Conservation (phyloP, 495 filamentous ascomycete genomes). For the Apiosordaria backusii region DNA sequence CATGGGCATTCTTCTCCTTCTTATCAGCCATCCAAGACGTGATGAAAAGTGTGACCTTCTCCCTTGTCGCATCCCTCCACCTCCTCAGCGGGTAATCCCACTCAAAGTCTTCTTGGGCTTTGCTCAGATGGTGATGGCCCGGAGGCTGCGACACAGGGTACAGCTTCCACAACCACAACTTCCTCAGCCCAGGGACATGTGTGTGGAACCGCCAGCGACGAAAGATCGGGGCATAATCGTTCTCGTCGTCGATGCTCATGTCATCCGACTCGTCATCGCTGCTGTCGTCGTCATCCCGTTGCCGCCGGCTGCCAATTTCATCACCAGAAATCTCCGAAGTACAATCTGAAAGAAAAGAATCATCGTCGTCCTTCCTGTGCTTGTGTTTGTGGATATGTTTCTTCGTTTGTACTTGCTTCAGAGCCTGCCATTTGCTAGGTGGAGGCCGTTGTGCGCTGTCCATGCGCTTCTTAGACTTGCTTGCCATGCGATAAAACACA, state of each 20-base stretch:
- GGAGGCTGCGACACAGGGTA: constrained; percentile 2
- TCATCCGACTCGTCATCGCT: constrained; percentile 4
- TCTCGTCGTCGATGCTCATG: not conserved
- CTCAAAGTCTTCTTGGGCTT: not conserved
- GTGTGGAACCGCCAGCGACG: constrained; percentile 15
- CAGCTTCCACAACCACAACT: constrained; percentile 10
- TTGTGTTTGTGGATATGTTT: not conserved
- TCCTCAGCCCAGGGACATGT: constrained; percentile 9
- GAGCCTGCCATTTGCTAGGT: not conserved
- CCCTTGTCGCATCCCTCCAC: not conserved
- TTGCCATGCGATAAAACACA: constrained; percentile 11
- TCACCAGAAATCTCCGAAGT: constrained; percentile 12
- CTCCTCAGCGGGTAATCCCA: not conserved
- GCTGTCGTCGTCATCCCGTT: not conserved
- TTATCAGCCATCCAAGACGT: not conserved
- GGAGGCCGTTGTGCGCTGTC: not conserved
- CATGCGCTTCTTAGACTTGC: not conserved
- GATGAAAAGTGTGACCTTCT: not conserved
- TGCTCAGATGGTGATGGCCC: not conserved
- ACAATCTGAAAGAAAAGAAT: constrained; percentile 3
- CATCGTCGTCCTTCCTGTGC: not conserved
- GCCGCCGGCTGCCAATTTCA: not conserved
- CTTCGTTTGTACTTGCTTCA: not conserved
- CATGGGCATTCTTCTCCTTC: too few species aligned
- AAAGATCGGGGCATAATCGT: constrained; percentile 15